Conservation (phyloP, 441 rosid genomes). For the Pelargonium cotyledonis region DNA sequence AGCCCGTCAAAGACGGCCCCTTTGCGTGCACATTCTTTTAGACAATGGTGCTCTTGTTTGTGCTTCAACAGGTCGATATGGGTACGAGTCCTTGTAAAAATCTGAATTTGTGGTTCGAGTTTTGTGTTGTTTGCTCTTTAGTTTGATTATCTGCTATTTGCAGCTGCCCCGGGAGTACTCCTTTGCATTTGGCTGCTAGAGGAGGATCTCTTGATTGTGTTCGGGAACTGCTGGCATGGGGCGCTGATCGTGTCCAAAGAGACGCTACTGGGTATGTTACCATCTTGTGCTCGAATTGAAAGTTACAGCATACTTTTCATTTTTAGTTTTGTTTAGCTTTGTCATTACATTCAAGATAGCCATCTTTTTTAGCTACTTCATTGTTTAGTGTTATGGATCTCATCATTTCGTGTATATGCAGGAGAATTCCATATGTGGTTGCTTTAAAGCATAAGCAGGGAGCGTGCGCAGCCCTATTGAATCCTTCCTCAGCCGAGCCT, state of each 20-base stretch:
- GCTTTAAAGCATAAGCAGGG: constrained; percentile 73
- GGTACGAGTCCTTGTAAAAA: constrained; percentile 34
- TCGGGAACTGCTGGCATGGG: constrained; percentile 90
- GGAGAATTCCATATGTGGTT: constrained; percentile 83
- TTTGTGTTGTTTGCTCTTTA: neutral
- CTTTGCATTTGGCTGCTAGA: constrained; percentile 96
- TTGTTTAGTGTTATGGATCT: neutral
- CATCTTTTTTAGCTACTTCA: neutral
- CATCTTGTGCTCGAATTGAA: constrained; percentile 7
- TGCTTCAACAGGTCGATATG: constrained; percentile 63
- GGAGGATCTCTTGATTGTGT: constrained; percentile 93
- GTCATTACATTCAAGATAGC: no score
- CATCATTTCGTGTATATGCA: constrained; percentile 20
- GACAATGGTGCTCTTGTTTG: constrained; percentile 72
- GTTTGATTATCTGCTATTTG: constrained; percentile 23
- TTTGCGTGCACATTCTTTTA: constrained; percentile 52
- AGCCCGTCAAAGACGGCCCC: constrained; percentile 56
- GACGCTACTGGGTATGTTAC: constrained; percentile 77
- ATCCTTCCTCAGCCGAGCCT: constrained; percentile 94
- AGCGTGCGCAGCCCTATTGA: constrained; percentile 78
- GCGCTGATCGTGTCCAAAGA: constrained; percentile 94
- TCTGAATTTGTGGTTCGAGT: neutral
- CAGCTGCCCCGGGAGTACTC: constrained; percentile 85
- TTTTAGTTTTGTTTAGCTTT: no score
- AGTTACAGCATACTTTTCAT: no score